A percentile compares a stretch with the other conserved stretches of the same genome.
These are phyloP conservation scores for Erodium maritimum DNA, from an alignment of 345 rosid genomes.

Conservation along the genomic window DNA sequence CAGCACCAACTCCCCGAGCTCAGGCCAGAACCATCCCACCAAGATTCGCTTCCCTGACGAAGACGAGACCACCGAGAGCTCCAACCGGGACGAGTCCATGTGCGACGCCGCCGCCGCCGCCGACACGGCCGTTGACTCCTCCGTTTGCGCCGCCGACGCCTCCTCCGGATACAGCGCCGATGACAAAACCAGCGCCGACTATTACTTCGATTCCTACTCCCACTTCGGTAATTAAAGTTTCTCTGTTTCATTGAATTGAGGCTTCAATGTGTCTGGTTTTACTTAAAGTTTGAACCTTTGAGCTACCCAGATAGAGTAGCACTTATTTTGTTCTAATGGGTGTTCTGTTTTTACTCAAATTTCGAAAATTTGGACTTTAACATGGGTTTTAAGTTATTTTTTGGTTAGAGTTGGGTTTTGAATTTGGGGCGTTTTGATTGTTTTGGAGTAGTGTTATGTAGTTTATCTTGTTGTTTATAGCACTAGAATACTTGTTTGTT, in stretches of 20 bases:
- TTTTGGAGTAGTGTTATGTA: too few species aligned
- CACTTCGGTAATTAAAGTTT: slow-evolving; percentile 60
- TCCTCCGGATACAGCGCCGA: slow-evolving; percentile 28
- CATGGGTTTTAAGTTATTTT: too few species aligned
- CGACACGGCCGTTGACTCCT: slow-evolving; percentile 33
- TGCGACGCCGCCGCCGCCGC: slow-evolving; percentile 18
- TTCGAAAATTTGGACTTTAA: too few species aligned
- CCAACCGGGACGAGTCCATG: slow-evolving; percentile 25
- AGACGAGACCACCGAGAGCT: slow-evolving; percentile 23
- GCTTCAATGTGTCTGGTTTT: background rate
- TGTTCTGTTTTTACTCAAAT: too few species aligned
- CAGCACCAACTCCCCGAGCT: slow-evolving; percentile 18
- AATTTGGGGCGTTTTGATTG: too few species aligned
- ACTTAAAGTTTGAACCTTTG: too few species aligned
- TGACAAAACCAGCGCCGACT: slow-evolving; percentile 87
- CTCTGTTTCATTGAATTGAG: background rate
- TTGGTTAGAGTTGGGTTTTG: too few species aligned
- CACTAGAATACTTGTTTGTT: too few species aligned
- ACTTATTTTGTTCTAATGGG: too few species aligned
- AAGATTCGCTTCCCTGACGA: slow-evolving; percentile 41
- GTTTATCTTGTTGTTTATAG: too few species aligned
- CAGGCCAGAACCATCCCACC: slow-evolving; percentile 16
- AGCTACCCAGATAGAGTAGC: too few species aligned
- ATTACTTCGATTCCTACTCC: slow-evolving; percentile 96
- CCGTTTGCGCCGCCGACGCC: slow-evolving; percentile 34